Evolutionary conservation across 169 alveolate genomes (phyloP), one percentile per base, ranked within the genome.

Genomic region (Plasmodium falciparum): DNA sequence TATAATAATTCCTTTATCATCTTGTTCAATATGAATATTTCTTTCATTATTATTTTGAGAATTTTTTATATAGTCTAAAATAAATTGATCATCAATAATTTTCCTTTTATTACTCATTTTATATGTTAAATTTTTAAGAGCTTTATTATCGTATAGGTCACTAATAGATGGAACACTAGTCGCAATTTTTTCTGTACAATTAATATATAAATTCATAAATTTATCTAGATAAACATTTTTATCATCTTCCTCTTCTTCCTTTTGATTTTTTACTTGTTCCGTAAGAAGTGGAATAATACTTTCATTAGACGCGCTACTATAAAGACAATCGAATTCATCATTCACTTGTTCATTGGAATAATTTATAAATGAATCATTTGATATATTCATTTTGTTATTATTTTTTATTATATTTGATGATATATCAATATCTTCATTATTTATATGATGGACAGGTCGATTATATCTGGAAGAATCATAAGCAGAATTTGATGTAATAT

Each of bases 121-220:
- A n/a, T 74, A 9, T 29, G 58, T 74, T 54, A 76, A 17, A 12
- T 65, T 24, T 56, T 76, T 63, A 20, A 76, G 49, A 6, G 75
- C 71, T 17, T 76, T 69, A 39, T 24, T 15, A 22, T 65, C 69
- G 17, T 76, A 50, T 11, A 76, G 52, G 2, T 76, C 89, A 33
- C 89, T 76, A n/a, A 76, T 39, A 0, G 89, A 76, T 1, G 89
- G 89, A n/a, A 76, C 24, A 66, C 89, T 76, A 20, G n/a, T 15
- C 0, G 49, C 50, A 11, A 49, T 58, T 20, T 59, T 70, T 15
- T 76, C 78, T 65, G 89, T 65, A 45, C 58, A 63, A 39, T 62
- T 76, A 63, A 47, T 22, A 39, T 76, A 76, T 50, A 76, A 45
- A 50, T 76, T 76, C 89, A 76, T 76, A 50, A 76, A 76, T 7